These are phyloP conservation scores for Astrocystis sublimbata DNA, from an alignment of 495 filamentous ascomycete genomes.

Conservation along the genomic window DNA sequence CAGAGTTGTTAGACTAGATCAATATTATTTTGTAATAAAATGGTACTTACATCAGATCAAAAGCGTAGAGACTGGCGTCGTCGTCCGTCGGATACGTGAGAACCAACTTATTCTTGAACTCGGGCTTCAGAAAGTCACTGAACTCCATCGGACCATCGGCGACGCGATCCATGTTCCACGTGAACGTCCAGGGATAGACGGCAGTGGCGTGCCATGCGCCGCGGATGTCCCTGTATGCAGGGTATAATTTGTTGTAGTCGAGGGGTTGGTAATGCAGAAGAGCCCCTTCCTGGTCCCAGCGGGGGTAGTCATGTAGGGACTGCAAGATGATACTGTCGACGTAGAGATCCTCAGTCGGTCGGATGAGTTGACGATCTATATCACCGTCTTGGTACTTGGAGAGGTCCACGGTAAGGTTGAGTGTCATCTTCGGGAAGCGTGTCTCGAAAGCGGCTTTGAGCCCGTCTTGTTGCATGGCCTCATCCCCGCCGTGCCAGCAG, in stretches of 20 bases:
- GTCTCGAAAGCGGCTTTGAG: slow-evolving; percentile 32
- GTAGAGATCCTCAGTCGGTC: slow-evolving; percentile 26
- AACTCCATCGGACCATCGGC: slow-evolving; percentile 22
- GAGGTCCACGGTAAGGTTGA: slow-evolving; percentile 42
- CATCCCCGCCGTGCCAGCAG: slow-evolving; percentile 36
- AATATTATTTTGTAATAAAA: neutral
- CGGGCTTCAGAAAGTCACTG: slow-evolving; percentile 32
- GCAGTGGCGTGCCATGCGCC: slow-evolving; percentile 6
- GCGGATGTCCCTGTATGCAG: slow-evolving; percentile 30
- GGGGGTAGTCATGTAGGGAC: slow-evolving; percentile 40
- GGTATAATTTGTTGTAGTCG: slow-evolving; percentile 30
- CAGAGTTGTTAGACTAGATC: neutral
- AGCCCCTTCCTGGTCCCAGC: slow-evolving; percentile 37
- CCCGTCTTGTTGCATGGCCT: slow-evolving; percentile 27
- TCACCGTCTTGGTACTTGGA: slow-evolving; percentile 40
- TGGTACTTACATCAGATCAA: slow-evolving; percentile 31
- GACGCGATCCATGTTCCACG: slow-evolving; percentile 29
- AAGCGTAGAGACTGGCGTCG: slow-evolving; percentile 36
- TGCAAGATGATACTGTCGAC: slow-evolving; percentile 36
- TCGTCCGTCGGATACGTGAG: slow-evolving; percentile 45
- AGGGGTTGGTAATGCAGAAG: slow-evolving; percentile 35
- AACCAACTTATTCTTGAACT: slow-evolving; percentile 37
- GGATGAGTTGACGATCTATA: slow-evolving; percentile 30
- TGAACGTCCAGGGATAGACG: slow-evolving; percentile 12
- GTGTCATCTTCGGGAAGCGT: slow-evolving; percentile 35